These are phyloP conservation scores for Coniochaeta prunicola DNA, from an alignment of 2,329 filamentous ascomycete genomes.

Conservation along the genomic window DNA sequence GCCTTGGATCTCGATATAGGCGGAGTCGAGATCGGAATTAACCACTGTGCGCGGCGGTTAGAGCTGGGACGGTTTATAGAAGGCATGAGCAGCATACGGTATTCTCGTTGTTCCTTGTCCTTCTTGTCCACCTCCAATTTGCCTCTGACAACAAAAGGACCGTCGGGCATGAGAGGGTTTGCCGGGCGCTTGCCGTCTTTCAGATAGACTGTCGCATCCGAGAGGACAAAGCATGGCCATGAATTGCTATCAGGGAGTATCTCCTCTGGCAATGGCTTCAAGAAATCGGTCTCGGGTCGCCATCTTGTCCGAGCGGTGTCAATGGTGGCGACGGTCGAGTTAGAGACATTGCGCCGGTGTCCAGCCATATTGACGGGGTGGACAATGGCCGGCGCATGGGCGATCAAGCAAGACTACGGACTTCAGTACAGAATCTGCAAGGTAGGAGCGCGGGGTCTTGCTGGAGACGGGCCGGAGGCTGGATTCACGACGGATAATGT, in stretches of 20 bases:
- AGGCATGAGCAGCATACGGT: not conserved
- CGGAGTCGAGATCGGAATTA: constrained; percentile 20
- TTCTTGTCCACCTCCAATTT: constrained; percentile 44
- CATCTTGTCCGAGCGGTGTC: constrained; percentile 26
- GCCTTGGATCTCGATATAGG: constrained; percentile 48
- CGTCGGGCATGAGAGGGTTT: constrained; percentile 54
- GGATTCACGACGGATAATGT: not conserved
- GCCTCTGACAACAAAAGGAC: constrained; percentile 56
- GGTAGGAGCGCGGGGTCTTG: not conserved
- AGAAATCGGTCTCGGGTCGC: constrained; percentile 24
- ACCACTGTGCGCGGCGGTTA: constrained; percentile 21
- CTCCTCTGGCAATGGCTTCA: constrained; percentile 21
- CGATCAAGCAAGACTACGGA: not conserved
- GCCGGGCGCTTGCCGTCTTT: constrained; percentile 45
- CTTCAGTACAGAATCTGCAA: not conserved
- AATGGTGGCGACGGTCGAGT: constrained; percentile 36
- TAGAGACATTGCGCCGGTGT: constrained; percentile 32
- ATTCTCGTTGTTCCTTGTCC: constrained; percentile 29
- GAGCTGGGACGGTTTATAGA: not conserved
- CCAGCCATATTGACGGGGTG: constrained; percentile 13
- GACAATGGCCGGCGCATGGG: not conserved
- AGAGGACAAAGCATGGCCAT: constrained; percentile 57
- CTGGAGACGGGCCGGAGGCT: not conserved
- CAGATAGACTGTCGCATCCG: constrained; percentile 51
- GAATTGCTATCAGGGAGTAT: constrained; percentile 29